A percentile compares a stretch with the other conserved stretches of the same genome.
Evolutionary conservation across 2,329 filamentous ascomycete species (phyloP).

Genomic region (Aspergillus clavatus): DNA sequence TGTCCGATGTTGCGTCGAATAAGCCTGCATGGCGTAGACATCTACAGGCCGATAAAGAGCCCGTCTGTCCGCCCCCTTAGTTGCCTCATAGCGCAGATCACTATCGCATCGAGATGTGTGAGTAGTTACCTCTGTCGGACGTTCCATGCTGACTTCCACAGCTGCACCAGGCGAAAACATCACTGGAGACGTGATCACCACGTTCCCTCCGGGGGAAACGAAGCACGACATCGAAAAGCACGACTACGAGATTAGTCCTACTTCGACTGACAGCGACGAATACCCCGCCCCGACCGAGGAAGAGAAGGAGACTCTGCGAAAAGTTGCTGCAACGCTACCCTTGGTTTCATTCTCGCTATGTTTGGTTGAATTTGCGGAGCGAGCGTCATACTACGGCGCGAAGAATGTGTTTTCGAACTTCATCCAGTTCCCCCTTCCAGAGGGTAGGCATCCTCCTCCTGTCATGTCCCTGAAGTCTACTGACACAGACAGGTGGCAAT

Average conservation of each 20-base stretch:
- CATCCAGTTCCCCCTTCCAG: slow-evolving; percentile 56
- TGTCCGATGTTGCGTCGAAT: no score
- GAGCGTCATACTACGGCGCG: slow-evolving; percentile 58
- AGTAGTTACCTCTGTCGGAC: not conserved
- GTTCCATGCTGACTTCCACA: not conserved
- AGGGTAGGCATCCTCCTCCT: slow-evolving; percentile 40
- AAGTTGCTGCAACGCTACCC: slow-evolving; percentile 50
- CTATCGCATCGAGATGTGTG: no score
- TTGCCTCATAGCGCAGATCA: no score
- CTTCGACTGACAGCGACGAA: slow-evolving; percentile 4
- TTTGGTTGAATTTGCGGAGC: slow-evolving; percentile 56
- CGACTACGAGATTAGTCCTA: not conserved
- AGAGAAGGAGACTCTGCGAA: slow-evolving; percentile 44
- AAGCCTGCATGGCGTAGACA: no score
- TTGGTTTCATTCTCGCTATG: slow-evolving; percentile 54
- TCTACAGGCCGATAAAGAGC: no score
- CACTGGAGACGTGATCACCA: not conserved
- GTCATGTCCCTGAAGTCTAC: not conserved
- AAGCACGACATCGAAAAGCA: slow-evolving; percentile 1
- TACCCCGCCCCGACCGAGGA: slow-evolving; percentile 45
- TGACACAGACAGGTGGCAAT: slow-evolving; percentile 29
- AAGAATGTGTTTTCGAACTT: slow-evolving; percentile 57
- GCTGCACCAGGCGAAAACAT: not conserved
- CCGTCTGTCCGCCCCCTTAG: no score
- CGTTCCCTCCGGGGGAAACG: not conserved